Evolutionary conservation across 2,329 filamentous ascomycete genomes (phyloP).

Genomic region (Penicillium sp.): DNA sequence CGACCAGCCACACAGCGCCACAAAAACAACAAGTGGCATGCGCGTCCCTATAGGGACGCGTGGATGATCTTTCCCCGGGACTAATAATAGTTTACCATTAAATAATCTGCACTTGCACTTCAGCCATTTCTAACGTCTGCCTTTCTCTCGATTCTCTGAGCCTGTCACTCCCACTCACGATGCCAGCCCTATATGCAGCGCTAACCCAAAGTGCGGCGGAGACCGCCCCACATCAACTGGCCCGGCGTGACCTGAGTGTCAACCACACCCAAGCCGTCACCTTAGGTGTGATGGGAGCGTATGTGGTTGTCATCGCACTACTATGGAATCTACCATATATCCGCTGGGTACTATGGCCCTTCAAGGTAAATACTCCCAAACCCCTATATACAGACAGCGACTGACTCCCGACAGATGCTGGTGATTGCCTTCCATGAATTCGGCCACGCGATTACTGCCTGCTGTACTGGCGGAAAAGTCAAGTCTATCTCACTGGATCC

Average conservation of each 20-base stretch:
- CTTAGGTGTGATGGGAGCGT: slow-evolving; percentile 66
- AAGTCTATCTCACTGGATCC: slow-evolving; percentile 73
- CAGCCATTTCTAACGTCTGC: background rate
- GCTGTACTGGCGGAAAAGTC: slow-evolving; percentile 69
- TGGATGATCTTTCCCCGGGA: background rate
- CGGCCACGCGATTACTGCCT: slow-evolving; percentile 69
- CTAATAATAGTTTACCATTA: background rate
- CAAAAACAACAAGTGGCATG: slow-evolving; percentile 1
- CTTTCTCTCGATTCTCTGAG: background rate
- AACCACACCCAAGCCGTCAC: slow-evolving; percentile 69
- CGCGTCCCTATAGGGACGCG: slow-evolving; percentile 10
- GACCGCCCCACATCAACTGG: slow-evolving; percentile 32
- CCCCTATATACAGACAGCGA: background rate
- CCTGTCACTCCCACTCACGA: slow-evolving; percentile 13
- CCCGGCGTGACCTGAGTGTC: slow-evolving; percentile 56
- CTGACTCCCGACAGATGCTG: slow-evolving; percentile 58
- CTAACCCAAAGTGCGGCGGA: slow-evolving; percentile 22
- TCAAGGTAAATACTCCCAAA: slow-evolving; percentile 59
- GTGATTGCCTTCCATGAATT: slow-evolving; percentile 82
- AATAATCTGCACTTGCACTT: background rate
- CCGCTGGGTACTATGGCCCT: slow-evolving; percentile 73
- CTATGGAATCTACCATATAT: slow-evolving; percentile 78
- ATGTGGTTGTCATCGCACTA: slow-evolving; percentile 70
- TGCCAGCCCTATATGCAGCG: slow-evolving; percentile 28
- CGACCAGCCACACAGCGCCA: slow-evolving; percentile 1